A percentile compares a stretch with the other conserved stretches of the same genome.
phyloP scores from a whole-genome alignment of 2,329 filamentous ascomycete genomes.

The Penicillium freii region DNA sequence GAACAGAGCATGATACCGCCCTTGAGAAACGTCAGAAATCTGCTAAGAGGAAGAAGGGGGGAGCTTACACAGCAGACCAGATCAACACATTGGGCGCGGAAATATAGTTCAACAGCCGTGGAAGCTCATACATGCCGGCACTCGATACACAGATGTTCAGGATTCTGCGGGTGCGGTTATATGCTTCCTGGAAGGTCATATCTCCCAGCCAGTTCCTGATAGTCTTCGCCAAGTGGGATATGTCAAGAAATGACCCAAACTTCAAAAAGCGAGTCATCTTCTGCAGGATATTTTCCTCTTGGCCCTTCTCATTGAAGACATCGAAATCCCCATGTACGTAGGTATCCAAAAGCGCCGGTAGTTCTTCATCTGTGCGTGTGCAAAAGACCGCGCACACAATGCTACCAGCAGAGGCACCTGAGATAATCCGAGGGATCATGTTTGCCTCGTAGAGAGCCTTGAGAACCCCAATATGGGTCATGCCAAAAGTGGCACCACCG shows the following conservation, averaged over 20 bases:
- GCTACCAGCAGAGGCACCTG: slow-evolving; percentile 81
- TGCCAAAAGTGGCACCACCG: slow-evolving; percentile 84
- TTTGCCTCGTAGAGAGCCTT: slow-evolving; percentile 74
- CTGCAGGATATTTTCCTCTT: slow-evolving; percentile 62
- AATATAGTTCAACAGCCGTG: slow-evolving; percentile 83
- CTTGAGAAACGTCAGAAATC: slow-evolving; percentile 32
- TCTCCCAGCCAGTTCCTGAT: slow-evolving; percentile 81
- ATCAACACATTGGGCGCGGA: slow-evolving; percentile 93
- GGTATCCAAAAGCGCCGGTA: slow-evolving; percentile 64
- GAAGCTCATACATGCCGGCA: slow-evolving; percentile 81
- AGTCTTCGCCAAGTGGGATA: slow-evolving; percentile 73
- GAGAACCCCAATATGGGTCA: slow-evolving; percentile 86
- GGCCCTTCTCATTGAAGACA: slow-evolving; percentile 68
- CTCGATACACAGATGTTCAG: slow-evolving; percentile 93
- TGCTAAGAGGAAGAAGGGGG: too few species aligned
- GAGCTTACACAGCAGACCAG: slow-evolving; percentile 78
- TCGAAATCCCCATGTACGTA: slow-evolving; percentile 78
- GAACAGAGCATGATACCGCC: slow-evolving; percentile 91
- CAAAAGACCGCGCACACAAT: slow-evolving; percentile 82
- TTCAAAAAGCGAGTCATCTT: slow-evolving; percentile 73
- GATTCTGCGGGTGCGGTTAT: slow-evolving; percentile 88
- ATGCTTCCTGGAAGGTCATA: slow-evolving; percentile 92
- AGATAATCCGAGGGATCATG: slow-evolving; percentile 80
- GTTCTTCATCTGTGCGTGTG: slow-evolving; percentile 72
- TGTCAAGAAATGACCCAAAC: slow-evolving; percentile 82